phyloP scores from a whole-genome alignment of 139 green algal genomes.

The Pleodorina starrii region DNA sequence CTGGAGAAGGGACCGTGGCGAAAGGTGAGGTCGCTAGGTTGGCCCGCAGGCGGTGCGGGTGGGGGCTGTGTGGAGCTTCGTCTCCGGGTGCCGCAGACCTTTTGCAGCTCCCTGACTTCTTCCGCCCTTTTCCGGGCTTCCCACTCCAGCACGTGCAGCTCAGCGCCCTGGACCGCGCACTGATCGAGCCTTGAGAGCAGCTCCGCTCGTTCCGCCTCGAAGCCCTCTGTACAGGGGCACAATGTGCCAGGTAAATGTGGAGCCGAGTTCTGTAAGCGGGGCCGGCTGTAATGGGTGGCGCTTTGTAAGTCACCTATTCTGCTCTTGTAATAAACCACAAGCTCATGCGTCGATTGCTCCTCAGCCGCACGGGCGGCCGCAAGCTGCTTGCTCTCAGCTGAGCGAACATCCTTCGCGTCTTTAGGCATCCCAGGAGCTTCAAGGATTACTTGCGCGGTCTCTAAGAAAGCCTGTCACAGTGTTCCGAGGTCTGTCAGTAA shows the following conservation, averaged over 20 bases:
- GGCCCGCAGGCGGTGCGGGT: too few species aligned
- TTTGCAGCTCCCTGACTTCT: slow-evolving; percentile 88
- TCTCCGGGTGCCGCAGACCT: too few species aligned
- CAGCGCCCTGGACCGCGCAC: slow-evolving; percentile 61
- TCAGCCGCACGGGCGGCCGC: not conserved
- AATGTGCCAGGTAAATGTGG: too few species aligned
- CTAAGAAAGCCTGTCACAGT: too few species aligned
- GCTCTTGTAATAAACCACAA: slow-evolving; percentile 71
- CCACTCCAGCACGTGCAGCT: slow-evolving; percentile 76
- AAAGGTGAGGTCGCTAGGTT: too few species aligned
- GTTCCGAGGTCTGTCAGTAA: too few species aligned
- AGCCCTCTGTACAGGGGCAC: slow-evolving; percentile 68
- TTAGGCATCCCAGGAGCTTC: not conserved
- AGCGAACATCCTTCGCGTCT: not conserved
- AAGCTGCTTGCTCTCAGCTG: slow-evolving; percentile 9
- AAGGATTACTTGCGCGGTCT: not conserved
- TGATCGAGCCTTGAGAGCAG: slow-evolving; percentile 77
- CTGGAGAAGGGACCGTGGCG: too few species aligned
- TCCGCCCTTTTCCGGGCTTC: slow-evolving; percentile 83
- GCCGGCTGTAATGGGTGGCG: not conserved
- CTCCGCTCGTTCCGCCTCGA: slow-evolving; percentile 82
- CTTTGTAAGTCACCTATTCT: slow-evolving; percentile 53
- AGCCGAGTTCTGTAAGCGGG: too few species aligned
- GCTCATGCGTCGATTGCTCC: slow-evolving; percentile 47
- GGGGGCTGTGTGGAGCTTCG: too few species aligned